A percentile compares a stretch with the other conserved stretches of the same genome.
These are phyloP conservation scores for Hylodesmum podocarpum DNA, from an alignment of 306 rosid genomes.

Conservation along the genomic window DNA sequence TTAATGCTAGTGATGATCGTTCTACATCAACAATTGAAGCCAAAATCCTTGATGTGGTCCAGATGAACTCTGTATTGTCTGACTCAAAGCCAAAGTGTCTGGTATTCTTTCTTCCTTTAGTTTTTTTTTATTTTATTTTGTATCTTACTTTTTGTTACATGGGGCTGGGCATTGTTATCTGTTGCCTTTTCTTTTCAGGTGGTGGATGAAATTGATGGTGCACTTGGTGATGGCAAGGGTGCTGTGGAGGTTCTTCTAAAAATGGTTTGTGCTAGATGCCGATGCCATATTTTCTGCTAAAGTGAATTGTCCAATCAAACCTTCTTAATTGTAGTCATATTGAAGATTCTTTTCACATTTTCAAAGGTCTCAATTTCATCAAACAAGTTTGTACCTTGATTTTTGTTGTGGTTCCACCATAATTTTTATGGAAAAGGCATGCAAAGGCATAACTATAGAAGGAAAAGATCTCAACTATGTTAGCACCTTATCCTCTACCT, in stretches of 20 bases:
- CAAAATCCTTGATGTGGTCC: conserved; percentile 82
- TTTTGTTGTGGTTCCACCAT: neutral
- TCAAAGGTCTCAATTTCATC: conserved; percentile 13
- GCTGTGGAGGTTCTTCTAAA: conserved; percentile 92
- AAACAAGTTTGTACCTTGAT: conserved; percentile 14
- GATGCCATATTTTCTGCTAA: neutral
- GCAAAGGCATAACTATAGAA: too few species aligned
- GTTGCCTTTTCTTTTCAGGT: conserved; percentile 49
- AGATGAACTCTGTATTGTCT: conserved; percentile 75
- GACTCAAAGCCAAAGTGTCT: conserved; percentile 82
- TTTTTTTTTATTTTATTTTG: conserved; percentile 5
- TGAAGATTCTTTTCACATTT: neutral
- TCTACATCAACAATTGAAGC: conserved; percentile 78
- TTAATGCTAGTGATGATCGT: conserved; percentile 98
- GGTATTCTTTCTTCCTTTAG: conserved; percentile 51
- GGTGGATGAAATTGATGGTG: conserved; percentile 96
- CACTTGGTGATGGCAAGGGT: conserved; percentile 93
- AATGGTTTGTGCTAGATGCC: conserved; percentile 60
- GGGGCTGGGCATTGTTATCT: conserved; percentile 3
- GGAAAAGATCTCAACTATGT: too few species aligned
- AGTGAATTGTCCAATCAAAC: conserved; percentile 4
- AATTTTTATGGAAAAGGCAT: too few species aligned
- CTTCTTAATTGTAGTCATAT: conserved; percentile 15
- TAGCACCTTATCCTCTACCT: too few species aligned
- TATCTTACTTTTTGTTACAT: conserved; percentile 8